These are phyloP conservation scores for Zygoascus bituminiphila DNA, from an alignment of 805 yeast genomes.

Conservation along the genomic window DNA sequence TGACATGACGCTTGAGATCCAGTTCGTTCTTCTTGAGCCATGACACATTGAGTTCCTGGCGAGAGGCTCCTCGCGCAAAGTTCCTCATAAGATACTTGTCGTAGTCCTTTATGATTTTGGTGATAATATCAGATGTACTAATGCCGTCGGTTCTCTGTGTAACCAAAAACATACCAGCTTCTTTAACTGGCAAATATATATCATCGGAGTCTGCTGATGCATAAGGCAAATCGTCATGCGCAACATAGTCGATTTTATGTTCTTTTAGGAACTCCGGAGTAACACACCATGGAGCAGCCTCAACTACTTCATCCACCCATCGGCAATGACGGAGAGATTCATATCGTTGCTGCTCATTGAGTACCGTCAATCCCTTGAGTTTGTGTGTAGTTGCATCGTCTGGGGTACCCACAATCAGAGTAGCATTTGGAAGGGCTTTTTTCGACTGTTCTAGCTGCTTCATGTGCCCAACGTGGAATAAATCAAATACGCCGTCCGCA, in stretches of 20 bases:
- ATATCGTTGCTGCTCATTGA: constrained; percentile 77
- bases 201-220: constrained; percentile 85
- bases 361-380: constrained; percentile 86
- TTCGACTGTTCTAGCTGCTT: constrained; percentile 95
- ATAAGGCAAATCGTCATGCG: constrained; percentile 95
- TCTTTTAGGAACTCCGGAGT: constrained; percentile 68
- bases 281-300: constrained; percentile 93
- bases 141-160: constrained; percentile 97
- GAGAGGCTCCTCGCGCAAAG: constrained; percentile 94
- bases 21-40: constrained; percentile 97
- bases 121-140: constrained; percentile 91
- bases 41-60: constrained; percentile 91
- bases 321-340: constrained; percentile 88
- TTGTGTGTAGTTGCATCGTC: constrained; percentile 85
- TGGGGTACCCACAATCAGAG: constrained; percentile 85
- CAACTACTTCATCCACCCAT: constrained; percentile 97
- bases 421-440: constrained; percentile 77
- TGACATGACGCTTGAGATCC: constrained; percentile 84
- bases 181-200: constrained; percentile 86
- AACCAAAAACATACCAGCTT: constrained; percentile 80
- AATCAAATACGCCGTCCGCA: constrained; percentile 97
- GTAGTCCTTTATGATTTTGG: constrained; percentile 89
- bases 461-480: constrained; percentile 97
- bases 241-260: constrained; percentile 89
- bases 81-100: constrained; percentile 95